A percentile compares a stretch with the other conserved stretches of the same genome.
phyloP scores from a whole-genome alignment of 2,329 filamentous ascomycete genomes.

The Botryosphaeria agaves region DNA sequence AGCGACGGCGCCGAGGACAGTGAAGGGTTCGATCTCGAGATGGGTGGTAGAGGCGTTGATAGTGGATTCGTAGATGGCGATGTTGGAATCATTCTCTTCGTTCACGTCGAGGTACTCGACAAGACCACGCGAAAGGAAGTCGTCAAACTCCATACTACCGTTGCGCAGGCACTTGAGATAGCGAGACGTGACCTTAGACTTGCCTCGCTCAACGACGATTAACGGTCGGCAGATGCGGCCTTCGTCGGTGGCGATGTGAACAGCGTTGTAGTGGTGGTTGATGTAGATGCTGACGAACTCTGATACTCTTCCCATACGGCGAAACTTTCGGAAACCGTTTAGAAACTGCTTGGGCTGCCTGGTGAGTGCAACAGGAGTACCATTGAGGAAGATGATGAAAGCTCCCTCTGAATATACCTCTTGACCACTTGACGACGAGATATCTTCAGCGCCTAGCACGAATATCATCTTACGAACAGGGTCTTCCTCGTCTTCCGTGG shows the following conservation, averaged over 20 bases:
- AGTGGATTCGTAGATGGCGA: constrained; percentile 75
- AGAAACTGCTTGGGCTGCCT: constrained; percentile 75
- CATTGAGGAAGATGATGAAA: constrained; percentile 89
- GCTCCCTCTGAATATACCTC: constrained; percentile 74
- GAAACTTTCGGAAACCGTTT: constrained; percentile 66
- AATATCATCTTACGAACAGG: constrained; percentile 79
- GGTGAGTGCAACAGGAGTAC: constrained; percentile 80
- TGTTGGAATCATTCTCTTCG: constrained; percentile 92
- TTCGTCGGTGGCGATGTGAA: constrained; percentile 94
- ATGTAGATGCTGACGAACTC: constrained; percentile 95
- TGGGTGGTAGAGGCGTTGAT: constrained; percentile 77
- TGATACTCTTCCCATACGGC: constrained; percentile 79
- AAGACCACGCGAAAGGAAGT: constrained; percentile 75
- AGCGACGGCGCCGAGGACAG: constrained; percentile 84
- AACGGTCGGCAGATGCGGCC: constrained; percentile 90
- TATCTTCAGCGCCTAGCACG: constrained; percentile 68
- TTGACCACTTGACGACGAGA: constrained; percentile 62
- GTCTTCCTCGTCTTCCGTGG: constrained; percentile 84
- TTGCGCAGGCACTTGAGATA: constrained; percentile 70
- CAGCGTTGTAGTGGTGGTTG: constrained; percentile 78
- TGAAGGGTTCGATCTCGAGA: constrained; percentile 95
- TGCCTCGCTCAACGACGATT: constrained; percentile 81
- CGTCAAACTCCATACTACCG: constrained; percentile 78
- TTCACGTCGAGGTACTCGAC: constrained; percentile 97
- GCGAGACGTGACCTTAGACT: constrained; percentile 59